phyloP scores from a whole-genome alignment of 805 yeast species.

The Metschnikowia cubensis region DNA sequence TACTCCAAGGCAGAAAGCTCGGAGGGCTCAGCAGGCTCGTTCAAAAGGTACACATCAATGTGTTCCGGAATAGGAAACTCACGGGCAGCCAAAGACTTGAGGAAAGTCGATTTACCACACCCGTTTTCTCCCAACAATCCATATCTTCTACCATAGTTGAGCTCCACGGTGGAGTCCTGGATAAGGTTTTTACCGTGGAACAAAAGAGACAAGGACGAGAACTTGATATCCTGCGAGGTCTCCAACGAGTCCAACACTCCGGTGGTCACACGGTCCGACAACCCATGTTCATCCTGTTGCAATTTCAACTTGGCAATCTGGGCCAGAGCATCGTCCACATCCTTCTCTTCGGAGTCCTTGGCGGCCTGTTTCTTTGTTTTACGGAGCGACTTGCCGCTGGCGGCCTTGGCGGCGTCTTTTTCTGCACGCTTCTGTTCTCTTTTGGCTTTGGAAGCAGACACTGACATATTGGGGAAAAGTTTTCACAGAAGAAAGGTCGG shows the following conservation, averaged over 20 bases:
- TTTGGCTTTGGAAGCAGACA: slow-evolving; percentile 94
- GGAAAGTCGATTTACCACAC: slow-evolving; percentile 95
- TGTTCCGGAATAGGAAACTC: slow-evolving; percentile 93
- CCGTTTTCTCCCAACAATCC: slow-evolving; percentile 98
- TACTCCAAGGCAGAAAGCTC: slow-evolving; percentile 91
- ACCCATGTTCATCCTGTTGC: slow-evolving; percentile 90
- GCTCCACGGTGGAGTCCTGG: slow-evolving; percentile 87
- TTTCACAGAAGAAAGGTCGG: slow-evolving; percentile 2
- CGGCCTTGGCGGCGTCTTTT: slow-evolving; percentile 43
- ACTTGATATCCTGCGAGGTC: slow-evolving; percentile 91
- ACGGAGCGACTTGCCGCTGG: slow-evolving; percentile 72
- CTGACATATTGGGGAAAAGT: slow-evolving; percentile 33
- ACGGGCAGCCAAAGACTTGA: slow-evolving; percentile 90
- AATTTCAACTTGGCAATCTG: slow-evolving; percentile 82
- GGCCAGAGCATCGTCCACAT: slow-evolving; percentile 60
- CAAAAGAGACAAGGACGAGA: slow-evolving; percentile 82
- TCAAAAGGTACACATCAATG: slow-evolving; percentile 87
- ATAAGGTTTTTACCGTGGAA: slow-evolving; percentile 97
- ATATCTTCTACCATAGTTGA: slow-evolving; percentile 95
- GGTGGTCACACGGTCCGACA: slow-evolving; percentile 95
- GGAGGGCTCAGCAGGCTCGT: slow-evolving; percentile 96
- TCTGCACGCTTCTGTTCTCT: slow-evolving; percentile 93
- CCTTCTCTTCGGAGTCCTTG: slow-evolving; percentile 49
- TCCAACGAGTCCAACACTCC: slow-evolving; percentile 89
- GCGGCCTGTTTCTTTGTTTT: slow-evolving; percentile 56